phyloP scores from a whole-genome alignment of 345 rosid genomes.

The Pistacia vera region DNA sequence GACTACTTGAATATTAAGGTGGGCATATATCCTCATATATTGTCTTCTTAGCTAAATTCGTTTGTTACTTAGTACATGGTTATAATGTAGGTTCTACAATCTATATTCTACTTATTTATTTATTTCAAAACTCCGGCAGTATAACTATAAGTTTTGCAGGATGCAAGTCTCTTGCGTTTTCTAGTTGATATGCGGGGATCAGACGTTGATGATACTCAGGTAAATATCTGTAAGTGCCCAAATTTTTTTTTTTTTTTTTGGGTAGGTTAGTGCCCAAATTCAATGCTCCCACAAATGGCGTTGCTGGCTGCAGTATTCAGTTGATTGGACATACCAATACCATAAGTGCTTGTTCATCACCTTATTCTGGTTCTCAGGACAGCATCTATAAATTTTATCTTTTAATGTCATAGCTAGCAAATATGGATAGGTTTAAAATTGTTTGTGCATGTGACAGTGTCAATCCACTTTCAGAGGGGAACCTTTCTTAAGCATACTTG shows the following conservation, averaged over 20 bases:
- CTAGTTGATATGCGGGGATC: conserved; percentile 93
- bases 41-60: not conserved
- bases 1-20: conserved; percentile 86
- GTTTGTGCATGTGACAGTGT: not conserved
- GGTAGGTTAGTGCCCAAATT: not conserved
- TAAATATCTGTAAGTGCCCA: conserved; percentile 22
- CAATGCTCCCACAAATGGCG: conserved; percentile 6
- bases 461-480: not conserved
- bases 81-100: not conserved
- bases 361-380: not conserved
- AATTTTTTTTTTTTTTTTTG: too few species aligned
- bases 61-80: not conserved
- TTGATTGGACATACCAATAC: not conserved
- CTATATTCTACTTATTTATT: not conserved
- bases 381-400: not conserved
- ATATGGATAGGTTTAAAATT: not conserved
- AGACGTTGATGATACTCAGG: conserved; percentile 90
- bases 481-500: not conserved
- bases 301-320: not conserved
- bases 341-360: not conserved
- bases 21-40: conserved; percentile 15
- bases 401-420: not conserved
- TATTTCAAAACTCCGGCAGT: conserved; percentile 13
- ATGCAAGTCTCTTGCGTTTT: conserved; percentile 90
- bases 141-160: conserved; percentile 52